A percentile compares a stretch with the other conserved stretches of the same genome.
These are phyloP conservation scores for Wickerhamomyces sp. DNA, from an alignment of 1,139 yeast species.

Conservation along the genomic window DNA sequence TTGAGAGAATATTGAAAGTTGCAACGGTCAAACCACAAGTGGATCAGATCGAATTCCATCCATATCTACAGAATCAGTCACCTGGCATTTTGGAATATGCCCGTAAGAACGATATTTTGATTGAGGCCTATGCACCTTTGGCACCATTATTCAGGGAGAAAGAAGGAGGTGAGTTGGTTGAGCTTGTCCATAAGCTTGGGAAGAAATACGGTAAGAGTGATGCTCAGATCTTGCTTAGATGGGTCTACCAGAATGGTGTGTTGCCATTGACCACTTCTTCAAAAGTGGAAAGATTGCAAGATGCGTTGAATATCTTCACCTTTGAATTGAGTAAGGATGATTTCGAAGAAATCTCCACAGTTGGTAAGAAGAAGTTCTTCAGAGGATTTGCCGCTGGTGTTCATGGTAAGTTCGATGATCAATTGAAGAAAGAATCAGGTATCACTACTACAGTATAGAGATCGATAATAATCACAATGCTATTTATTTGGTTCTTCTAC, in stretches of 20 bases:
- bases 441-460: neutral
- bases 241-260: constrained; percentile 35
- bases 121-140: constrained; percentile 45
- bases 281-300: constrained; percentile 36
- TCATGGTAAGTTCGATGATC: constrained; percentile 7
- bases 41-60: constrained; percentile 50
- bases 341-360: constrained; percentile 27
- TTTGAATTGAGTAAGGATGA: constrained; percentile 33
- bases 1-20: constrained; percentile 31
- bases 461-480: neutral
- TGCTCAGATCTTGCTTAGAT: constrained; percentile 34
- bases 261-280: constrained; percentile 45
- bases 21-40: constrained; percentile 36
- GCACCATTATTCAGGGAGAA: constrained; percentile 46
- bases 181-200: constrained; percentile 23
- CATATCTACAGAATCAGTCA: constrained; percentile 47
- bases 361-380: constrained; percentile 23
- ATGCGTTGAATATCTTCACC: constrained; percentile 38
- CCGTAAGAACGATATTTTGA: constrained; percentile 34
- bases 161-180: constrained; percentile 27
- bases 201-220: constrained; percentile 30
- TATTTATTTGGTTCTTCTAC: constrained; percentile 4
- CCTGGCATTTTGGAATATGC: constrained; percentile 40
- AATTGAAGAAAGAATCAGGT: neutral
- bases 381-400: constrained; percentile 27